phyloP scores from a whole-genome alignment of 306 rosid species.

The Comarum palustre region DNA sequence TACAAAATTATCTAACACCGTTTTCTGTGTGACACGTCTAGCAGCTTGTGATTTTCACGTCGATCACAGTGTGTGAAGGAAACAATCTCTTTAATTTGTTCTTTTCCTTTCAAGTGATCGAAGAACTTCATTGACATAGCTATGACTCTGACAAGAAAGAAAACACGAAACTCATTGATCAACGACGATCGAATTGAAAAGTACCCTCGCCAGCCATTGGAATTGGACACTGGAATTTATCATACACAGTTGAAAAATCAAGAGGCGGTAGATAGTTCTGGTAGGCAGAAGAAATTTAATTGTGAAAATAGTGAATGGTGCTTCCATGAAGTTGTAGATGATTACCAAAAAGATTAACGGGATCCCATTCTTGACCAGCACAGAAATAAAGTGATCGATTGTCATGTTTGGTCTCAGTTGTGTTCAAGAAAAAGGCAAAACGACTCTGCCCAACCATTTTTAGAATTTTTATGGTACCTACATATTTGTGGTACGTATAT shows the following conservation, averaged over 20 bases:
- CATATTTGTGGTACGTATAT: no score
- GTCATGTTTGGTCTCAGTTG: neutral
- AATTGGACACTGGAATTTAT: neutral
- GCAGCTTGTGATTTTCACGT: neutral
- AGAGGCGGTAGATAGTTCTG: neutral
- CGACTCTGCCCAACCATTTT: neutral
- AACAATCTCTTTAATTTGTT: neutral
- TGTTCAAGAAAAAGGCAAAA: neutral
- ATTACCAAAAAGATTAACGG: neutral
- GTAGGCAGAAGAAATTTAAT: neutral
- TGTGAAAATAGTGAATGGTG: neutral
- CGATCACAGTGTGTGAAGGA: neutral
- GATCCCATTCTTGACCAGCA: conserved; percentile 5
- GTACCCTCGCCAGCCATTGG: neutral
- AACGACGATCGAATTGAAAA: neutral
- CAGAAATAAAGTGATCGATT: neutral
- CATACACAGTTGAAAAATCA: neutral
- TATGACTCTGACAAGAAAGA: neutral
- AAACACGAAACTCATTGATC: neutral
- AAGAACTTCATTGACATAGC: neutral
- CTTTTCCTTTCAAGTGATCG: neutral
- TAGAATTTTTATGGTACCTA: no score
- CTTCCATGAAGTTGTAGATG: neutral
- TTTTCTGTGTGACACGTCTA: neutral
- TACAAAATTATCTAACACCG: neutral